phyloP scores from a whole-genome alignment of 202 grass and related monocot genomes.

The Carex arenaria region DNA sequence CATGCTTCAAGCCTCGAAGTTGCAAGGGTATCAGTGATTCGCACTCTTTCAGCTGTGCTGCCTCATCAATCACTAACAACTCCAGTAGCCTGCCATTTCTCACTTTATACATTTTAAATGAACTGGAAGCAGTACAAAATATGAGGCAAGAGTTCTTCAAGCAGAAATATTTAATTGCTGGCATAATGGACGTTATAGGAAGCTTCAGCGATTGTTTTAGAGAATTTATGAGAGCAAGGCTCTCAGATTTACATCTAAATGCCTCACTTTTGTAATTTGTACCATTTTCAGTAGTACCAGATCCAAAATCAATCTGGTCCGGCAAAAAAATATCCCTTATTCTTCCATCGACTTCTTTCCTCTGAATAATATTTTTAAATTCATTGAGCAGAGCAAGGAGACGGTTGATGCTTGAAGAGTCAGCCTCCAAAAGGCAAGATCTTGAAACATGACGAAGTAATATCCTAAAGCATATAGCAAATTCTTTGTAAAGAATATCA shows the following conservation, averaged over 20 bases:
- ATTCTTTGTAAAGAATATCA: neutral
- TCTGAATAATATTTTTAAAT: constrained; percentile 29
- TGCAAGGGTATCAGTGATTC: constrained; percentile 63
- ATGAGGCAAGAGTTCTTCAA: constrained; percentile 28
- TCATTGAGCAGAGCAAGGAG: constrained; percentile 30
- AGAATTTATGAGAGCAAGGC: constrained; percentile 19
- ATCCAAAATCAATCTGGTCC: neutral
- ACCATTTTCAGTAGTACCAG: neutral
- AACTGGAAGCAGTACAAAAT: constrained; percentile 50
- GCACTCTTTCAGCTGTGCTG: constrained; percentile 68
- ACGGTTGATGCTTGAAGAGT: constrained; percentile 25
- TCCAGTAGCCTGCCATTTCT: constrained; percentile 4
- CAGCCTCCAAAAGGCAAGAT: constrained; percentile 21
- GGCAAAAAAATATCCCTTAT: constrained; percentile 27
- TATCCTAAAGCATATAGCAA: constrained; percentile 29
- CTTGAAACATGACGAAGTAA: constrained; percentile 37
- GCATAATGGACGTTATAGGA: neutral
- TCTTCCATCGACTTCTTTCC: neutral
- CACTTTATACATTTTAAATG: constrained; percentile 7
- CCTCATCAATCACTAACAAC: constrained; percentile 78
- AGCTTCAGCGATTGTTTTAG: constrained; percentile 25
- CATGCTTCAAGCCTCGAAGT: constrained; percentile 38
- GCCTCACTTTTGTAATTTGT: neutral
- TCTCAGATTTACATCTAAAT: constrained; percentile 15
- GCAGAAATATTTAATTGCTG: constrained; percentile 26